phyloP scores from a whole-genome alignment of 2,329 filamentous ascomycete genomes.

The Plenodomus tracheiphilus region DNA sequence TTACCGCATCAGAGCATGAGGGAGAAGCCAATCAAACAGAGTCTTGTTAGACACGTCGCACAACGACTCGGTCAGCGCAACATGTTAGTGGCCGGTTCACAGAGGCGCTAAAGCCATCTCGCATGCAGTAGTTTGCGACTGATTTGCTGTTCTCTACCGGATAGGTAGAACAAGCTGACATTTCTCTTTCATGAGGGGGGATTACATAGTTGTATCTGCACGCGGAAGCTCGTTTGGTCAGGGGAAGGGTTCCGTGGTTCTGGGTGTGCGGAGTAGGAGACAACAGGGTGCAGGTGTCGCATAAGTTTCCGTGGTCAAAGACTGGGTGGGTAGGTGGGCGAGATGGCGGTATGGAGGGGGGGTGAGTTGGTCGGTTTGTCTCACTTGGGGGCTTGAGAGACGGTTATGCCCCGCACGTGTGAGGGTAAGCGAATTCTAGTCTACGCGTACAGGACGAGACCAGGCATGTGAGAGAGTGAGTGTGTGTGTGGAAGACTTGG shows the following conservation, averaged over 20 bases:
- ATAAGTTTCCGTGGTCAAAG: no score
- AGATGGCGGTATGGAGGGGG: no score
- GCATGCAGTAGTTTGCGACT: no score
- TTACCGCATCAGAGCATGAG: background rate
- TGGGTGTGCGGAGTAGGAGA: no score
- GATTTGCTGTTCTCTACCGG: slow-evolving; percentile 1
- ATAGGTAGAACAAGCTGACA: slow-evolving; percentile 2
- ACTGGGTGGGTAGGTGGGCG: background rate
- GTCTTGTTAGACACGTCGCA: slow-evolving; percentile 6
- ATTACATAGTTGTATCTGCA: no score
- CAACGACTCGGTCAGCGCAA: slow-evolving; percentile 16
- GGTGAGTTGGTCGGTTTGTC: background rate
- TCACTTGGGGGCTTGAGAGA: background rate
- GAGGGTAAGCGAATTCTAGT: background rate
- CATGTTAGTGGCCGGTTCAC: slow-evolving; percentile 17
- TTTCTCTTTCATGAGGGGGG: background rate
- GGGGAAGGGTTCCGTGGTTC: no score
- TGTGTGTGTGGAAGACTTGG: slow-evolving; percentile 11
- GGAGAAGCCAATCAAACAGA: slow-evolving; percentile 13
- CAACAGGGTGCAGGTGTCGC: no score
- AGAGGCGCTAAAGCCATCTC: slow-evolving; percentile 8
- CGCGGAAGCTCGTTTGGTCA: no score
- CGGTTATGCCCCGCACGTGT: background rate
- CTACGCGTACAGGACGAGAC: no score
- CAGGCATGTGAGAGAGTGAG: no score